Evolutionary conservation across 2,329 filamentous ascomycete genomes (phyloP).

Genomic region (Fusarium buharicum): DNA sequence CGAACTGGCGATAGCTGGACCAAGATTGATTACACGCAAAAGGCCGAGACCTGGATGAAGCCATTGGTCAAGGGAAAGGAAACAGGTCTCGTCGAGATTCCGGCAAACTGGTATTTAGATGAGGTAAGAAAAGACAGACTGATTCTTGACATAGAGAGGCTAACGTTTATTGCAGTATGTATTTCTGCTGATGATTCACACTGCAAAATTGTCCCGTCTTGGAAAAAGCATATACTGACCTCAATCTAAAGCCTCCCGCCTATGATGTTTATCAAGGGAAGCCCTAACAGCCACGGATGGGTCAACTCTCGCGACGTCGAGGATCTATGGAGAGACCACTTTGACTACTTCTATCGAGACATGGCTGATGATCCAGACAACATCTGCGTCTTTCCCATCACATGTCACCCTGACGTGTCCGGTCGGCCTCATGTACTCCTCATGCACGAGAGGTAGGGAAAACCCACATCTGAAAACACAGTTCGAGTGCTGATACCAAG

Average conservation of each 20-base stretch:
- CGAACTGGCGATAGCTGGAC: constrained; percentile 73
- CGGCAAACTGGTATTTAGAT: constrained; percentile 69
- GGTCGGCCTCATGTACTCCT: constrained; percentile 77
- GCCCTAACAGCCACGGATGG: constrained; percentile 72
- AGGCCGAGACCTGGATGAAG: constrained; percentile 52
- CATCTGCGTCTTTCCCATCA: constrained; percentile 81
- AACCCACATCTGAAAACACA: rapidly evolving
- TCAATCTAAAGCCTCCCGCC: constrained; percentile 58
- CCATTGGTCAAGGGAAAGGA: constrained; percentile 67
- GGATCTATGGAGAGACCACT: constrained; percentile 73
- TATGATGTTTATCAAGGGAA: constrained; percentile 78
- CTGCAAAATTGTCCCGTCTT: not conserved
- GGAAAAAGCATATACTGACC: not conserved
- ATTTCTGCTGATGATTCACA: too few relatives aligned
- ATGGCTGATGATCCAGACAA: constrained; percentile 60
- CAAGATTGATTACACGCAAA: constrained; percentile 69
- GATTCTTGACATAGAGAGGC: rapidly evolving
- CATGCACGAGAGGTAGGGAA: constrained; percentile 68
- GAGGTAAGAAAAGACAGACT: constrained; percentile 46
- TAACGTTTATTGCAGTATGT: not conserved
- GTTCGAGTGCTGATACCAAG: rapidly evolving
- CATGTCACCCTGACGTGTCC: constrained; percentile 78
- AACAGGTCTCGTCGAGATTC: constrained; percentile 74
- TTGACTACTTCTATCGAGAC: constrained; percentile 79
- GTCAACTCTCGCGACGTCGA: constrained; percentile 69